phyloP scores from a whole-genome alignment of 257 asterid genomes.

The Nicotiana tomentosiformis region DNA sequence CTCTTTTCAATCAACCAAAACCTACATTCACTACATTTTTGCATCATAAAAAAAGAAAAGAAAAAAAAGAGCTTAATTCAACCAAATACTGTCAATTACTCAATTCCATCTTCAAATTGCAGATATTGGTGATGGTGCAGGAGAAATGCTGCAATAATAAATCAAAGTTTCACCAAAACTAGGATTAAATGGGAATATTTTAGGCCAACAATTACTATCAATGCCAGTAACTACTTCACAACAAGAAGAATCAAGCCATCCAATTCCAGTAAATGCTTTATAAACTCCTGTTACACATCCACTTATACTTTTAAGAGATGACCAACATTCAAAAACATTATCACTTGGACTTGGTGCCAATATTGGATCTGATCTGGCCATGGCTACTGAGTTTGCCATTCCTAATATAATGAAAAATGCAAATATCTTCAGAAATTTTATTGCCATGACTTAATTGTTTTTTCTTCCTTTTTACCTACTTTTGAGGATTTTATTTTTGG shows the following conservation, averaged over 20 bases:
- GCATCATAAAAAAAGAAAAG: background rate
- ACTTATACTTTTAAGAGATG: background rate
- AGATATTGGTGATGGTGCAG: background rate
- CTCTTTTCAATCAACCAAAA: too few species aligned
- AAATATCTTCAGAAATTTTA: background rate
- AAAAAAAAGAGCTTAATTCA: background rate
- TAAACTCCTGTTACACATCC: background rate
- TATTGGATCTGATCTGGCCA: background rate
- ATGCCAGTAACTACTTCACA: constrained; percentile 13
- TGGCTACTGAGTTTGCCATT: background rate
- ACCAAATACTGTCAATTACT: background rate
- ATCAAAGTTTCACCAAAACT: background rate
- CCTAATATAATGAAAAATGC: background rate
- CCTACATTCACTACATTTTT: background rate
- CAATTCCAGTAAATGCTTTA: background rate
- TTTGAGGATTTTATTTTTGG: background rate
- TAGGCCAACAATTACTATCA: constrained; percentile 27
- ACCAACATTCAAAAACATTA: background rate
- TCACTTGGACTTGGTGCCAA: background rate
- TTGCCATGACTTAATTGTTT: background rate
- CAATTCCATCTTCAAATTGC: constrained; percentile 3
- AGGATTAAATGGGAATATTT: constrained; percentile 17
- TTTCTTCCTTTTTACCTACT: background rate
- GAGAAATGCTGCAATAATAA: background rate
- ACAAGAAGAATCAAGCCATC: constrained; percentile 22